Conservation (phyloP, 202 grass and related monocot species). For the Musa balbisiana region DNA sequence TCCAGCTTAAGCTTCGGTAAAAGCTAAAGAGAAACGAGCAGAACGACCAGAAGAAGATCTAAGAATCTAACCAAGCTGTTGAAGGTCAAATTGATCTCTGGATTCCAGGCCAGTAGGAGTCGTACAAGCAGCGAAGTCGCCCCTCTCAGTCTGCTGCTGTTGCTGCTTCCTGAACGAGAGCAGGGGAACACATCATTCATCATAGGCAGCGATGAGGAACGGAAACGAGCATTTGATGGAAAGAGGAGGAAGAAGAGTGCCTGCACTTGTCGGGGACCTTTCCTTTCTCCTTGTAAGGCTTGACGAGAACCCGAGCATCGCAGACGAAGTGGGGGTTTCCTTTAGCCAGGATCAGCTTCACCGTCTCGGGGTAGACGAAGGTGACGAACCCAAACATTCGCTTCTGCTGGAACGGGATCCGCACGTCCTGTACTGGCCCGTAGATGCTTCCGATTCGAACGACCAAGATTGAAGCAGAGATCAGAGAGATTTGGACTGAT, state of each 20-base stretch:
- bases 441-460: conserved; percentile 54
- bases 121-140: conserved; percentile 66
- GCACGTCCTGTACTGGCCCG: conserved; percentile 34
- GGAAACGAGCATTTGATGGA: conserved; percentile 11
- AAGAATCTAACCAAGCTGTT: conserved; percentile 51
- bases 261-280: conserved; percentile 94
- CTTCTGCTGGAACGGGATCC: conserved; percentile 97
- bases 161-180: conserved; percentile 45
- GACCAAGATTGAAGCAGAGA: neutral
- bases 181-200: no score
- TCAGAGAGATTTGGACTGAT: neutral
- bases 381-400: conserved; percentile 96
- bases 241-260: conserved; percentile 27
- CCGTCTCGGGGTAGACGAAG: conserved; percentile 89
- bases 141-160: conserved; percentile 40
- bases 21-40: neutral
- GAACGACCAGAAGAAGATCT: neutral
- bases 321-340: conserved; percentile 94
- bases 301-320: conserved; percentile 77
- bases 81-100: conserved; percentile 68
- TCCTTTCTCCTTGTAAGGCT: conserved; percentile 84
- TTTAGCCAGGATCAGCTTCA: conserved; percentile 87
- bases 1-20: no score
- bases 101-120: conserved; percentile 47
- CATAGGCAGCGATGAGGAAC: neutral